Conservation (phyloP, 1,284 basidiomycete species). For the Ustilago xerochloae region DNA sequence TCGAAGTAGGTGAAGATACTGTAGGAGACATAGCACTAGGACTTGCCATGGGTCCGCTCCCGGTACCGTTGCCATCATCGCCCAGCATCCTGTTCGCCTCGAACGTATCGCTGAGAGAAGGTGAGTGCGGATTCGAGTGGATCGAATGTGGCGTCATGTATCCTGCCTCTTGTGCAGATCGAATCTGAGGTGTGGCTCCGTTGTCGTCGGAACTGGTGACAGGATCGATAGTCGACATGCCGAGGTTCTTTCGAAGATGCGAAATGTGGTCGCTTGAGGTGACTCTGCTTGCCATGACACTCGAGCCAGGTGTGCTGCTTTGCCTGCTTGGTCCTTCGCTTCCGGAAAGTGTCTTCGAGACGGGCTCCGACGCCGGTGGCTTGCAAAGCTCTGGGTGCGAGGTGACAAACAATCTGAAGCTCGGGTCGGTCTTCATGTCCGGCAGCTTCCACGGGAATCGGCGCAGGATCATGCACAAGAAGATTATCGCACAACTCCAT, state of each 20-base stretch:
- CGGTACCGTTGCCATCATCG: slow-evolving; percentile 14
- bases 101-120: slow-evolving; percentile 34
- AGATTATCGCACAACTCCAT: slow-evolving; percentile 98
- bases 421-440: slow-evolving; percentile 90
- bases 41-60: slow-evolving; percentile 6
- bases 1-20: slow-evolving; percentile 39
- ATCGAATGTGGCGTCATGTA: slow-evolving; percentile 60
- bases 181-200: slow-evolving; percentile 47
- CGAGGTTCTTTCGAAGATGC: slow-evolving; percentile 31
- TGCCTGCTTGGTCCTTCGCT: slow-evolving; percentile 31
- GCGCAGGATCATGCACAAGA: slow-evolving; percentile 97
- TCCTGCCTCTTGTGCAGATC: slow-evolving; percentile 59
- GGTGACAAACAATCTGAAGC: slow-evolving; percentile 88
- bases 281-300: slow-evolving; percentile 41
- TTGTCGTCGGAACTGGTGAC: slow-evolving; percentile 24
- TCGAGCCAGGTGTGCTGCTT: slow-evolving; percentile 31
- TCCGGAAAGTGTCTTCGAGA: slow-evolving; percentile 4
- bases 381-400: slow-evolving; percentile 86
- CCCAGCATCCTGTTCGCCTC: slow-evolving; percentile 25
- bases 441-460: slow-evolving; percentile 99
- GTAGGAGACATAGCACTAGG: slow-evolving; percentile 38
- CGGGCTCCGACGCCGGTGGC: slow-evolving; percentile 26
- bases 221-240: slow-evolving; percentile 30
- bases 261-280: slow-evolving; percentile 42
- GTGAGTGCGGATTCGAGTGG: slow-evolving; percentile 47